Conservation (phyloP, 2,329 filamentous ascomycete genomes). For the Zasmidium cellare region DNA sequence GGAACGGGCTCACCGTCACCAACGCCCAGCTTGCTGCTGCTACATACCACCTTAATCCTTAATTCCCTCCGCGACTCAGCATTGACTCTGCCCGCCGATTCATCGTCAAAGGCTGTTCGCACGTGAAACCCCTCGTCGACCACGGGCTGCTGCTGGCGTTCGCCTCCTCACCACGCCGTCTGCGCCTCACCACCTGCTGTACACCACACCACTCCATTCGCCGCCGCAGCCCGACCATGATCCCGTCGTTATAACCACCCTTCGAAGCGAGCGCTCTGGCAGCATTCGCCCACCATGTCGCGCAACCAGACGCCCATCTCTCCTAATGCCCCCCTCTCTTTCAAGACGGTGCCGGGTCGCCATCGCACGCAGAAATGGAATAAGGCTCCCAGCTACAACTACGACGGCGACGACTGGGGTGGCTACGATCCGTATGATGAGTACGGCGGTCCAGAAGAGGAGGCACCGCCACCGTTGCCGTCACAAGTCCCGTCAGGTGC, state of each 20-base stretch:
- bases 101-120: neutral
- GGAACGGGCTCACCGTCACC: neutral
- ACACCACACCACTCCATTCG: too few relatives aligned
- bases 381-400: slow-evolving; percentile 80
- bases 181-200: neutral
- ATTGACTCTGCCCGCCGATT: neutral
- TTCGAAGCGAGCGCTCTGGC: neutral
- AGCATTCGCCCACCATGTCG: slow-evolving; percentile 20
- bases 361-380: slow-evolving; percentile 94
- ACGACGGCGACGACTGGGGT: slow-evolving; percentile 94
- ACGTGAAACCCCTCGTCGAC: neutral
- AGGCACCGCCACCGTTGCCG: slow-evolving; percentile 37
- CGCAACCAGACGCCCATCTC: slow-evolving; percentile 16
- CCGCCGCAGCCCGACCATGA: slow-evolving; percentile 1
- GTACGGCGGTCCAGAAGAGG: slow-evolving; percentile 52
- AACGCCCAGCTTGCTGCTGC: neutral
- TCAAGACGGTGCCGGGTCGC: slow-evolving; percentile 83
- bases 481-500: slow-evolving; percentile 30
- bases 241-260: neutral
- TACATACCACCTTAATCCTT: neutral
- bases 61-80: neutral
- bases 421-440: slow-evolving; percentile 60
- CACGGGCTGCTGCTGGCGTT: too few relatives aligned
- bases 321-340: slow-evolving; percentile 48
- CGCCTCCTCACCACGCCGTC: too few relatives aligned